phyloP scores from a whole-genome alignment of 306 rosid genomes.

The Argentina anserina region DNA sequence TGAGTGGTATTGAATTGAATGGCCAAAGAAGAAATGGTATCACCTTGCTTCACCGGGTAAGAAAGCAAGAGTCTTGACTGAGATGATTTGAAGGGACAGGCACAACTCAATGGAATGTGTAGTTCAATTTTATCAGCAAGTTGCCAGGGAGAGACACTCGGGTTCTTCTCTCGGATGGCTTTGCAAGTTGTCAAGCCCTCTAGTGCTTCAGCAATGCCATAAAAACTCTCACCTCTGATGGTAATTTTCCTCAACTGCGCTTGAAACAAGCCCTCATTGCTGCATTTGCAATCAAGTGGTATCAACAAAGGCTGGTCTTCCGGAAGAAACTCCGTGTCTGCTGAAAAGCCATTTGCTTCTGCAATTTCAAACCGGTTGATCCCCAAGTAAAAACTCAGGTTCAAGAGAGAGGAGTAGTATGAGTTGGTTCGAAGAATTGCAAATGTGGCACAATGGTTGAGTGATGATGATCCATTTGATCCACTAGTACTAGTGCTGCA shows the following conservation, averaged over 20 bases:
- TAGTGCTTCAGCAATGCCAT: conserved; percentile 55
- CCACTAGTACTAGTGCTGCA: conserved; percentile 29
- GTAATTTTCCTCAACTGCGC: conserved; percentile 53
- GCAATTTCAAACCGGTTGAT: conserved; percentile 46
- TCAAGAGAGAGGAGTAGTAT: conserved; percentile 62
- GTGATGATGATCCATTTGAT: conserved; percentile 27
- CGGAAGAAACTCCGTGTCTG: conserved; percentile 56
- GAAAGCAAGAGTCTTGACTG: conserved; percentile 53
- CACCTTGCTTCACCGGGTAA: conserved; percentile 65
- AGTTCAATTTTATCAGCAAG: conserved; percentile 40
- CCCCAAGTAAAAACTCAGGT: conserved; percentile 70
- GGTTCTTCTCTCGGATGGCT: conserved; percentile 59
- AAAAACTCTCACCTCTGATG: conserved; percentile 64
- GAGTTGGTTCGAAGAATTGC: conserved; percentile 63
- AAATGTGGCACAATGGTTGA: conserved; percentile 54
- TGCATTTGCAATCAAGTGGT: conserved; percentile 75
- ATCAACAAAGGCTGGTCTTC: conserved; percentile 55
- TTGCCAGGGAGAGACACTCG: conserved; percentile 48
- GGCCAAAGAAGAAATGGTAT: conserved; percentile 61
- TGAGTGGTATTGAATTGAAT: conserved; percentile 55
- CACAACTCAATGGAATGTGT: conserved; percentile 68
- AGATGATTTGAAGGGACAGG: conserved; percentile 52
- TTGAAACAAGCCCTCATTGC: conserved; percentile 47
- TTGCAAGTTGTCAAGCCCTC: conserved; percentile 75
- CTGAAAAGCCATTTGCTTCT: conserved; percentile 61